phyloP scores from a whole-genome alignment of 495 filamentous ascomycete genomes.

The Penicillium ochrochloron region DNA sequence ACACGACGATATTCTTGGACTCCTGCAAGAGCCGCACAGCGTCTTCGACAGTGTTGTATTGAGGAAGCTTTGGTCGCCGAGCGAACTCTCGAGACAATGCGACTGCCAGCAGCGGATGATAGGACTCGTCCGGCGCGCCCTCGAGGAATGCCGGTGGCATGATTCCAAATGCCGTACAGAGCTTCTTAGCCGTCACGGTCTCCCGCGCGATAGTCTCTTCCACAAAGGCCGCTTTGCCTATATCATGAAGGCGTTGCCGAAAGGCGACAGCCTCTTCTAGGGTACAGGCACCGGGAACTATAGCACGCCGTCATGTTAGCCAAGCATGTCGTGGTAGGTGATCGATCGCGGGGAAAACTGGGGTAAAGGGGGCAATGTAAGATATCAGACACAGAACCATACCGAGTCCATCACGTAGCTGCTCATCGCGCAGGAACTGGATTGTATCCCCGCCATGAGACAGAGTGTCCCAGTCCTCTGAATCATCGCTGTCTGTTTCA shows the following conservation, averaged over 20 bases:
- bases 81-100: constrained; percentile 82
- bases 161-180: constrained; percentile 92
- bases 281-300: constrained; percentile 67
- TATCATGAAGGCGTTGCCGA: constrained; percentile 69
- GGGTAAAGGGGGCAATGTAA: constrained; percentile 25
- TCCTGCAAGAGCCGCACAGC: constrained; percentile 76
- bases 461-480: constrained; percentile 68
- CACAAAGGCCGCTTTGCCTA: constrained; percentile 79
- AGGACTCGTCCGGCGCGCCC: constrained; percentile 72
- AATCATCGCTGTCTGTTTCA: constrained; percentile 64
- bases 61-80: constrained; percentile 75
- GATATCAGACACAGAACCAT: constrained; percentile 21
- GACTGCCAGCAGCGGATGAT: constrained; percentile 72
- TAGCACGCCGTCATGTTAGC: constrained; percentile 23
- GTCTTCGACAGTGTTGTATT: constrained; percentile 88
- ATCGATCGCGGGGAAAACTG: constrained; percentile 34
- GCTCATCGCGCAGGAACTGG: constrained; percentile 64
- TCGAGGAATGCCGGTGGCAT: constrained; percentile 76
- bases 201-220: constrained; percentile 70
- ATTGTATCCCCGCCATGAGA: constrained; percentile 72
- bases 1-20: constrained; percentile 83
- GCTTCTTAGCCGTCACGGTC: constrained; percentile 74
- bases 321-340: constrained; percentile 15
- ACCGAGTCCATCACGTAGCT: constrained; percentile 60
- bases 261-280: constrained; percentile 71